Percentiles rank a stretch among this genome's conserved stretches.
These are phyloP conservation scores for Stygiomarasmius scandens DNA, from an alignment of 1,284 basidiomycete genomes.

Conservation along the genomic window DNA sequence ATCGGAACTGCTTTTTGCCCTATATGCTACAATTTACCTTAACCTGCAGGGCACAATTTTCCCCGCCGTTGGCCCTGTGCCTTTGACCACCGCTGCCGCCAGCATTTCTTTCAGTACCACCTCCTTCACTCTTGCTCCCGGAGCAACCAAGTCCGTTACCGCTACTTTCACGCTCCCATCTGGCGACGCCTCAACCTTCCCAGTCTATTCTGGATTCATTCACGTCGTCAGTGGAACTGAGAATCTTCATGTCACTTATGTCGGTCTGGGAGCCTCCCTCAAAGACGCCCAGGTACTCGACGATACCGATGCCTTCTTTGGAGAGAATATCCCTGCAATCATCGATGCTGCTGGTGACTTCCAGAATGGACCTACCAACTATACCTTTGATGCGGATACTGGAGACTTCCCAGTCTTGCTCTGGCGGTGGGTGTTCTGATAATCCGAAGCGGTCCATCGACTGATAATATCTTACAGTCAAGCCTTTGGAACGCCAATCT, in stretches of 20 bases:
- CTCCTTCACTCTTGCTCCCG: constrained; percentile 12
- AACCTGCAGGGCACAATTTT: constrained; percentile 38
- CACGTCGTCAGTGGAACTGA: constrained; percentile 33
- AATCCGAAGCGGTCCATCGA: background rate
- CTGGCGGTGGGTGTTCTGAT: constrained; percentile 20
- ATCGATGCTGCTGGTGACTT: constrained; percentile 32
- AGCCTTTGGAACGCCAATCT: constrained; percentile 5
- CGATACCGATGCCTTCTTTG: constrained; percentile 34
- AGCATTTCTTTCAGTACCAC: constrained; percentile 36
- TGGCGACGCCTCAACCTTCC: constrained; percentile 37
- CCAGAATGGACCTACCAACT: constrained; percentile 31
- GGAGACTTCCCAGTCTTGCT: constrained; percentile 33
- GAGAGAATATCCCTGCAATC: constrained; percentile 31
- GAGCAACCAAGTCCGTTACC: constrained; percentile 8
- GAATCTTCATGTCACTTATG: constrained; percentile 36
- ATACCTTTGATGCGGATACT: constrained; percentile 36
- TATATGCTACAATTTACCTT: background rate
- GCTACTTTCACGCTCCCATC: constrained; percentile 29
- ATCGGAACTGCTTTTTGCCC: background rate
- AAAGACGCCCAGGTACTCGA: constrained; percentile 36
- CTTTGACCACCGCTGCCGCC: constrained; percentile 46
- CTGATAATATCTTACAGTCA: background rate
- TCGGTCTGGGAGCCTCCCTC: constrained; percentile 34
- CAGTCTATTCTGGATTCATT: constrained; percentile 51
- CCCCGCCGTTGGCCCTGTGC: constrained; percentile 50